Base-by-base conservation (phyloP, 352 stramenopile genomes). In the Plasmopara muralis region DNA sequence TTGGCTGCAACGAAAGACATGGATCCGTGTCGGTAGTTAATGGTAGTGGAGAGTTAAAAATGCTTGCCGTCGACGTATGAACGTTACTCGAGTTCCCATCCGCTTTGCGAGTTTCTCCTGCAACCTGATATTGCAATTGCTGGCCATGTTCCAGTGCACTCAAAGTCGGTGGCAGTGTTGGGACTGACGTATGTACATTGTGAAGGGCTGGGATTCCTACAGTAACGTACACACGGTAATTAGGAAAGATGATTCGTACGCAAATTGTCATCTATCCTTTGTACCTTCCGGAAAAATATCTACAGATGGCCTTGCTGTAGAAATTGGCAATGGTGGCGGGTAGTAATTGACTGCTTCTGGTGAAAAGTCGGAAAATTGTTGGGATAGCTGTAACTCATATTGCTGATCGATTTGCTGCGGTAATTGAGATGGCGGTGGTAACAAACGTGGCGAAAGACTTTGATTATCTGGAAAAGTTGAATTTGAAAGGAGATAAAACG, bases 231-330 rank as follows among this genome's bases (percentile, higher is more conserved):
- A 34, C 15, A 46, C 8, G 13, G 33, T 38, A 1, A 38, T 38
- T 14, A 14, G 1, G n/a, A 38, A 38, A 38, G 13, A 38, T 14
- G 33, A 14, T 5, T 14, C 9, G 13, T 38, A 5, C 33, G 9
- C 1, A 14, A 38, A 38, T 9, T 18, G 31, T 10, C 14, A 35
- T 6, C 12, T 20, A 37, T 10, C 14, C 12, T 35, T 47, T 12
- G 20, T 55, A 71, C 58, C 50, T 57, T 71, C 63, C 25, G 50
- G 20, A 43, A 68, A 68, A 31, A 62, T 57, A 29, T 62, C 51
- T 18, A 59, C 18, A 1, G 57, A 44, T 43, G 50, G 12, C 4
- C 53, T 55, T n/a, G 43, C 25, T 14, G 47, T 29, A 15, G 52
- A 10, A 43, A 42, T n/a, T 10, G 50, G 9, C 20, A 40, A 43